Evolutionary conservation across 306 rosid genomes (phyloP).

Genomic region (Amphicarpaea edgeworthii): DNA sequence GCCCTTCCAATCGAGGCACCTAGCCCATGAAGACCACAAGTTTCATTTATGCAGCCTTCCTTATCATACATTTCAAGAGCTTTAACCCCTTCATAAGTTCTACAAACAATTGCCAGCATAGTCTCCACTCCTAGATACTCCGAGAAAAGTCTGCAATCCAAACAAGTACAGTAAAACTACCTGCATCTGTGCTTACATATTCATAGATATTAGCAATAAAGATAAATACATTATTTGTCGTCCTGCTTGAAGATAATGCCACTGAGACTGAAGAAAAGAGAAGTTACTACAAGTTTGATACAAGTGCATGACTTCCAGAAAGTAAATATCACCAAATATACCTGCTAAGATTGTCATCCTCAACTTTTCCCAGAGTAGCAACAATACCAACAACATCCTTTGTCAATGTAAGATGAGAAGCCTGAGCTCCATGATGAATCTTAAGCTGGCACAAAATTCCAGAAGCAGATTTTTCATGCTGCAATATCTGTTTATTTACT

Average conservation of each 20-base stretch:
- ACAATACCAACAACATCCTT: conserved; percentile 85
- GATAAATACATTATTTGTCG: conserved; percentile 8
- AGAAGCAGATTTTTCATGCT: conserved; percentile 76
- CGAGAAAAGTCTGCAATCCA: conserved; percentile 76
- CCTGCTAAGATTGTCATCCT: conserved; percentile 80
- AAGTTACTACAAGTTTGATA: conserved; percentile 33
- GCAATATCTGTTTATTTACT: conserved; percentile 63
- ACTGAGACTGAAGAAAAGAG: conserved; percentile 16
- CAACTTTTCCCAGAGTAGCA: conserved; percentile 73
- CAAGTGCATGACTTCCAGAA: conserved; percentile 28
- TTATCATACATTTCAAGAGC: conserved; percentile 78
- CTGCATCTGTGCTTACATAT: conserved; percentile 32
- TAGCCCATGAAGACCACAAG: conserved; percentile 75
- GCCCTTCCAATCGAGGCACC: conserved; percentile 73
- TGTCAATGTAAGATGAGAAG: conserved; percentile 52
- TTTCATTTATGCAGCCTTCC: conserved; percentile 65
- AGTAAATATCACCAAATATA: conserved; percentile 42
- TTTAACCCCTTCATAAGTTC: conserved; percentile 71
- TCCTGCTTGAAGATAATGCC: conserved; percentile 4
- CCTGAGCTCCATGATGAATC: conserved; percentile 61
- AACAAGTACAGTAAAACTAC: conserved; percentile 44
- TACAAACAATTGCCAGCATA: conserved; percentile 86
- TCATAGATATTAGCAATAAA: conserved; percentile 29
- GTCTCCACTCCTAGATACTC: conserved; percentile 83
- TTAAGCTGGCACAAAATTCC: conserved; percentile 69